Evolutionary conservation across 176 grass and related monocot species (phyloP).

Genomic region (Thalia dealbata): DNA sequence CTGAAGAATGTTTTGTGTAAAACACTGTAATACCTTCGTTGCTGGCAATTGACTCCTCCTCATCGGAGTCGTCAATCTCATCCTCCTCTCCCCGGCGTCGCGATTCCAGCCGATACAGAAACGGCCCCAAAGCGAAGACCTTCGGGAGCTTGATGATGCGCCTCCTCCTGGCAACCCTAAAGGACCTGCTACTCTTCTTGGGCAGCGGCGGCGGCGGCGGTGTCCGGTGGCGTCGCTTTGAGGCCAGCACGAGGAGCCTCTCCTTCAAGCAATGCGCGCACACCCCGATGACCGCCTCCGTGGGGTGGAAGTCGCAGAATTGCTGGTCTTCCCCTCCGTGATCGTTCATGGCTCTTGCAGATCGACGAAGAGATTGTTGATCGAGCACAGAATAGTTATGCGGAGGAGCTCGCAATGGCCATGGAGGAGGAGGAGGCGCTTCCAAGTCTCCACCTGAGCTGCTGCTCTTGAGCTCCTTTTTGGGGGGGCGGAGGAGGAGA

Average conservation of each 20-base stretch:
- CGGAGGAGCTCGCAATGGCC: background rate
- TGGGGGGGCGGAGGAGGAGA: too few species aligned
- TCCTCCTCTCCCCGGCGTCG: background rate
- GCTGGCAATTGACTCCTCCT: background rate
- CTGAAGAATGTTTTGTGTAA: too few species aligned
- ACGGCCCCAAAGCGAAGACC: slow-evolving; percentile 12
- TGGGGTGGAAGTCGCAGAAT: slow-evolving; percentile 2
- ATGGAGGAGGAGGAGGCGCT: background rate
- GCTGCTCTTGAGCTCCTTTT: background rate
- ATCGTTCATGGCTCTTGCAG: background rate
- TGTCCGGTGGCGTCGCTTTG: slow-evolving; percentile 6
- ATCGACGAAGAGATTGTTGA: background rate
- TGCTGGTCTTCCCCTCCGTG: background rate
- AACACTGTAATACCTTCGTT: too few species aligned
- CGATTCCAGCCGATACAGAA: background rate
- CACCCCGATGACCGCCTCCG: slow-evolving; percentile 2
- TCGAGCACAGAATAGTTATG: background rate
- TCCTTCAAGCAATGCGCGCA: slow-evolving; percentile 14
- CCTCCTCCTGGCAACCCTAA: background rate
- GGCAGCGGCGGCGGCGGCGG: background rate
- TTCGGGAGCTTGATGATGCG: slow-evolving; percentile 9
- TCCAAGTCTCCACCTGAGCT: background rate
- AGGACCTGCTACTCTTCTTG: background rate
- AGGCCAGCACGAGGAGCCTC: slow-evolving; percentile 3
- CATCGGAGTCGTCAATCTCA: background rate